Evolutionary conservation across 78 protist species (phyloP), one percentile per base, ranked within the genome.

Genomic region (Bodo saltans): DNA sequence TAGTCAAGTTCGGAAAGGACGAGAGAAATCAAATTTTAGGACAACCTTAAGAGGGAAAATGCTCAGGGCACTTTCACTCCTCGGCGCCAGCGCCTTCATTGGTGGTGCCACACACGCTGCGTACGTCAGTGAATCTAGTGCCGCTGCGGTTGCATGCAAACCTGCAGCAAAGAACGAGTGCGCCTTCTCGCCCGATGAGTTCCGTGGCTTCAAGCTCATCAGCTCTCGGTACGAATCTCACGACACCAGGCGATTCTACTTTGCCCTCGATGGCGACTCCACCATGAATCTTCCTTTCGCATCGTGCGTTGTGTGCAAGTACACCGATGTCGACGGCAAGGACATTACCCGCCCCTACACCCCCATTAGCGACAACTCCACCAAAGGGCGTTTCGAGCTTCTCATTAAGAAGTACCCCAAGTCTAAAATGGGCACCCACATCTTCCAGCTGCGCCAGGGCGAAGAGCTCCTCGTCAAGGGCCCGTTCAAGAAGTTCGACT

Each of bases 341-440:
- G 80, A 83, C 32, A 88, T 84, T 28, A 78, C 68, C 39, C 92
- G 93, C 39, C 90, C 93, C 39, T 92, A 92, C 79, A 92, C 95
- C 1, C 95, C 95, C 69, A 84, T 82, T 33, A 34, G 88, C 23
- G 70, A 74, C 0, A 88, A 83, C 72, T 85, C 85, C 42, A 88
- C 75, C 28, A 34, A 38, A 68, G 95, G 95, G 41, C 68, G 78
- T 74, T 87, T 89, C 78, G 95, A 92, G 67, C 85, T 92, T 11
- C 40, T 92, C 42, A 80, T 92, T 78, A 92, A 92, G 88, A 88
- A 84, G 40, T 85, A 85, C 79, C 86, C 76, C 30, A 83, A 83
- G 78, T 89, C 86, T 34, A 86, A 71, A 12, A 88, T 88, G 92
- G 69, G 85, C 0, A 72, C 81, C 27, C 71, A 88, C 67, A 52